Evolutionary conservation across 148 eudicot genomes (phyloP).

Genomic region (Suaeda aralocaspica): DNA sequence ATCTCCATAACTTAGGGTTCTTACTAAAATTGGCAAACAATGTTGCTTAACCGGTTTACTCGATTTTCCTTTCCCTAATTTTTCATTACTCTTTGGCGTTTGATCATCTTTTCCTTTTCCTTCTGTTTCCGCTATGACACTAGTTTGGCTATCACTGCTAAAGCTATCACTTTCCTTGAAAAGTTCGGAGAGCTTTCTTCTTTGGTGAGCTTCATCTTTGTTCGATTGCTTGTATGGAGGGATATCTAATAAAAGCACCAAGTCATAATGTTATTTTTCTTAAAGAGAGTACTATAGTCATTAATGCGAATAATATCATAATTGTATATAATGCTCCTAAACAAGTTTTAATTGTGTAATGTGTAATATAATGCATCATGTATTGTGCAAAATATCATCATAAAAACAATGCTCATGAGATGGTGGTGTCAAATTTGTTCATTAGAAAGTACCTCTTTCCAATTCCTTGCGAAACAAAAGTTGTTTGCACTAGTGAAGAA

Average conservation of each 20-base stretch:
- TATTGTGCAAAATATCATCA: too few species aligned
- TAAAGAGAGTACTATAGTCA: too few species aligned
- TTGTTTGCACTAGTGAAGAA: too few species aligned
- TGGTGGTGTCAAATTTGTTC: too few species aligned
- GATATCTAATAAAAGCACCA: slow-evolving; percentile 3
- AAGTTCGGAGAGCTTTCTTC: slow-evolving; percentile 20
- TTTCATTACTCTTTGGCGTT: background rate
- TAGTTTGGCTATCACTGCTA: slow-evolving; percentile 24
- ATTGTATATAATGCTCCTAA: too few species aligned
- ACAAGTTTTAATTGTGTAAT: too few species aligned
- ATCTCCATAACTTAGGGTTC: slow-evolving; percentile 30
- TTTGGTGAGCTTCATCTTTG: slow-evolving; percentile 23
- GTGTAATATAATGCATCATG: too few species aligned
- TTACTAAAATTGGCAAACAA: slow-evolving; percentile 35
- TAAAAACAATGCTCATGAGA: too few species aligned
- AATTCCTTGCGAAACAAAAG: too few species aligned
- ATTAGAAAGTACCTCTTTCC: too few species aligned
- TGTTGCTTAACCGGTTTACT: slow-evolving; percentile 17
- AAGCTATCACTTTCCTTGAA: slow-evolving; percentile 27
- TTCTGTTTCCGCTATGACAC: slow-evolving; percentile 16
- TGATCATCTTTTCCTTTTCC: background rate
- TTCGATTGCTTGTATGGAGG: slow-evolving; percentile 7
- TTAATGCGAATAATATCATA: too few species aligned
- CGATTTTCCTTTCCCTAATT: slow-evolving; percentile 5
- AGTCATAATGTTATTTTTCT: too few species aligned